Conservation (phyloP, 345 rosid genomes). For the Sapria himalayana region DNA sequence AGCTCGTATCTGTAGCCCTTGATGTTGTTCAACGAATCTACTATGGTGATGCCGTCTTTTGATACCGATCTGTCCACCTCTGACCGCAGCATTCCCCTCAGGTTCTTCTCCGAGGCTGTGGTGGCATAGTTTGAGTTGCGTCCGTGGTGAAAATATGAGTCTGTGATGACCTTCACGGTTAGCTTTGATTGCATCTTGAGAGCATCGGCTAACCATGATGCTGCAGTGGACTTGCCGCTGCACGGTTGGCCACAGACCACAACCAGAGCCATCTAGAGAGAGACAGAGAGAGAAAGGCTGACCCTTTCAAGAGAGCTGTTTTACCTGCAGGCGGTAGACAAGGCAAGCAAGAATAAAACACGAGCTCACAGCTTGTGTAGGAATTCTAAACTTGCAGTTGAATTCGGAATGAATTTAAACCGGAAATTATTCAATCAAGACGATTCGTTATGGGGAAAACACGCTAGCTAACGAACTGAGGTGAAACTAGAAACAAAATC, state of each 20-base stretch:
- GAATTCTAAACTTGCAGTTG: too few relatives aligned
- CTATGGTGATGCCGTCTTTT: slow-evolving; percentile 51
- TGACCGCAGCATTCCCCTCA: slow-evolving; percentile 83
- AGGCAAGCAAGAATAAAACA: too few relatives aligned
- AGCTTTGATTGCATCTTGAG: slow-evolving; percentile 51
- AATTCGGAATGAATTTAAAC: too few relatives aligned
- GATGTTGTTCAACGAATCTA: slow-evolving; percentile 84
- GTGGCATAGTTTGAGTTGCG: slow-evolving; percentile 75
- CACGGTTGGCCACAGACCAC: slow-evolving; percentile 92
- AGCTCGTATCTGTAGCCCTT: slow-evolving; percentile 90
- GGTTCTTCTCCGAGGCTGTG: slow-evolving; percentile 80
- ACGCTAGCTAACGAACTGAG: too few relatives aligned
- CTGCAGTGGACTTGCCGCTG: slow-evolving; percentile 74
- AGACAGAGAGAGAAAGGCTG: too few relatives aligned
- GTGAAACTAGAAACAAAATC: too few relatives aligned
- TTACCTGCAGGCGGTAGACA: too few relatives aligned
- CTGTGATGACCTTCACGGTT: slow-evolving; percentile 41
- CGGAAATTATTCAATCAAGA: too few relatives aligned
- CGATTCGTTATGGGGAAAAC: too few relatives aligned
- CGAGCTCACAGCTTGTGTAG: too few relatives aligned
- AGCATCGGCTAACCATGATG: slow-evolving; percentile 35
- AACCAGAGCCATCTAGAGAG: slow-evolving; percentile 95
- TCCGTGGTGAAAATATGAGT: slow-evolving; percentile 65
- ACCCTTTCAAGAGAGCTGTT: too few relatives aligned
- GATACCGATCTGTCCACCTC: slow-evolving; percentile 97